Conservation (phyloP, 805 yeast species). For the Zygoascus tannicola region DNA sequence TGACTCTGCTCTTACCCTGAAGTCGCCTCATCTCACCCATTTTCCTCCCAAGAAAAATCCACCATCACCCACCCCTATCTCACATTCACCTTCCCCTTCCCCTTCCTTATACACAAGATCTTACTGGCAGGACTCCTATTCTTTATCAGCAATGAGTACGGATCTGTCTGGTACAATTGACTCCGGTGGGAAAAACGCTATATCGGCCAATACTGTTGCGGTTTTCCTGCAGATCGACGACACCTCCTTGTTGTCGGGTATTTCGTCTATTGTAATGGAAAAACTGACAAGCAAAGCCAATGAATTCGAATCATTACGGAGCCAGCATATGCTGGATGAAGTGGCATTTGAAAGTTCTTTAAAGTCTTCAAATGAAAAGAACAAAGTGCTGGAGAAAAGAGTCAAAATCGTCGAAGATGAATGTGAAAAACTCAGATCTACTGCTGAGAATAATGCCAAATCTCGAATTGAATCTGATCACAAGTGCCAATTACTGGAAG, state of each 20-base stretch:
- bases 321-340: slow-evolving; percentile 20
- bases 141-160: too few relatives aligned
- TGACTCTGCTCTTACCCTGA: too few relatives aligned
- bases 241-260: slow-evolving; percentile 7
- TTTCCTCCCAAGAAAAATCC: too few relatives aligned
- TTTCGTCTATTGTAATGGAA: slow-evolving; percentile 14
- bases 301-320: slow-evolving; percentile 20
- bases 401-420: slow-evolving; percentile 3
- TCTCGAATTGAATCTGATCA: slow-evolving; percentile 33
- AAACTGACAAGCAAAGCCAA: slow-evolving; percentile 14
- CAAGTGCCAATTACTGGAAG: slow-evolving; percentile 23
- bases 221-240: slow-evolving; percentile 14
- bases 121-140: too few relatives aligned
- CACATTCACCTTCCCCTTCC: too few relatives aligned
- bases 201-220: slow-evolving; percentile 8
- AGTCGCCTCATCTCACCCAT: too few relatives aligned
- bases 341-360: slow-evolving; percentile 16
- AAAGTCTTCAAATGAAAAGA: slow-evolving; percentile 8
- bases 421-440: slow-evolving; percentile 29
- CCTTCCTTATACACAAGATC: too few relatives aligned
- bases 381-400: slow-evolving; percentile 7
- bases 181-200: too few relatives aligned
- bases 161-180: too few relatives aligned
- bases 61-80: too few relatives aligned
- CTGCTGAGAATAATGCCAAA: slow-evolving; percentile 30